These are phyloP conservation scores for Pyrrhoderma lamaoense DNA, from an alignment of 1,284 basidiomycete species.

Conservation along the genomic window DNA sequence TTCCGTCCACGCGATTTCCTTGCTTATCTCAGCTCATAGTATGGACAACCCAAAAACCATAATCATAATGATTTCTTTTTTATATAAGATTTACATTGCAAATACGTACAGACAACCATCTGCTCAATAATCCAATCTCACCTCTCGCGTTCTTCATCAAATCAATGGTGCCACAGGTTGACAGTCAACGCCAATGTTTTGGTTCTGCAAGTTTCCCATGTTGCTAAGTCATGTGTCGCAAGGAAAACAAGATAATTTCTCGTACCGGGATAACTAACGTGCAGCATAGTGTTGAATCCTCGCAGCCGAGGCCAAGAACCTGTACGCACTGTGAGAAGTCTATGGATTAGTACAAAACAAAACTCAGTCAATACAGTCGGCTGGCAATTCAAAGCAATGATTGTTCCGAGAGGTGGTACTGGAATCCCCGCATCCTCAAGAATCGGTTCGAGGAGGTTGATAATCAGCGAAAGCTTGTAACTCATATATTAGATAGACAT, in stretches of 20 bases:
- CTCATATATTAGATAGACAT: background rate
- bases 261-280: conserved; percentile 6
- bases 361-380: background rate
- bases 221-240: too few relatives aligned
- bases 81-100: too few relatives aligned
- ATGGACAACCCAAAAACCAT: too few relatives aligned
- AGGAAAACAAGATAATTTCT: too few relatives aligned
- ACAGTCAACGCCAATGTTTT: conserved; percentile 5
- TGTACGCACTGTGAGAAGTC: background rate
- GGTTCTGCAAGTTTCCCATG: background rate
- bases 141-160: background rate
- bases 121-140: too few relatives aligned
- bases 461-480: background rate
- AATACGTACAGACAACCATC: too few relatives aligned
- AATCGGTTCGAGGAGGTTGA: background rate
- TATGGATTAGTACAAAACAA: background rate
- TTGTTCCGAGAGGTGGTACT: conserved; percentile 2
- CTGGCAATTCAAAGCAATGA: conserved; percentile 4
- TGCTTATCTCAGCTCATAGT: too few relatives aligned
- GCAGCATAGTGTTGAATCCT: conserved; percentile 3
- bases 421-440: conserved; percentile 1
- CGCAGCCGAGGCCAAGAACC: conserved; percentile 1
- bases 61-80: too few relatives aligned
- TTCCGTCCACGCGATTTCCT: too few relatives aligned
- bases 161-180: conserved; percentile 2